These are phyloP conservation scores for Polytrichum commune DNA, from an alignment of 225 moss, liverwort and hornwort species.

Conservation along the genomic window DNA sequence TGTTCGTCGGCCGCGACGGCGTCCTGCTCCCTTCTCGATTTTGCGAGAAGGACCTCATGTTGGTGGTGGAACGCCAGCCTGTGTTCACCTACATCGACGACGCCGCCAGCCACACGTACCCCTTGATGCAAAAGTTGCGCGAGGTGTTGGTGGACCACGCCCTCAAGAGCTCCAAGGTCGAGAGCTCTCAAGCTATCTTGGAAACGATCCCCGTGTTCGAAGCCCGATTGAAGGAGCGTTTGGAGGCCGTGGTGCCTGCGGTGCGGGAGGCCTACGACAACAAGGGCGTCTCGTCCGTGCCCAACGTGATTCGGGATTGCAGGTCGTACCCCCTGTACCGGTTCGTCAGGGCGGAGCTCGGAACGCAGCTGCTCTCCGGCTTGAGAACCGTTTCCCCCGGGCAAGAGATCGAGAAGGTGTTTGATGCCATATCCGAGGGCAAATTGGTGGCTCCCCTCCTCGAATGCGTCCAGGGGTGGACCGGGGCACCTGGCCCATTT, in stretches of 20 bases:
- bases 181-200: slow-evolving; percentile 8
- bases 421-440: slow-evolving; percentile 36
- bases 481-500: slow-evolving; percentile 22
- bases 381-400: slow-evolving; percentile 32
- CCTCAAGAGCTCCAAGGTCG: slow-evolving; percentile 12
- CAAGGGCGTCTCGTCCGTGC: not conserved
- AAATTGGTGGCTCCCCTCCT: slow-evolving; percentile 32
- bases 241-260: slow-evolving; percentile 14
- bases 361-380: slow-evolving; percentile 27
- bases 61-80: slow-evolving; percentile 44
- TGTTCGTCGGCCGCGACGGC: slow-evolving; percentile 26
- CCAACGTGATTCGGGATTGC: slow-evolving; percentile 24
- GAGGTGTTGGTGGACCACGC: slow-evolving; percentile 35
- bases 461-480: slow-evolving; percentile 38
- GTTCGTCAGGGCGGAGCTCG: slow-evolving; percentile 22
- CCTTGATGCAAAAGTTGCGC: slow-evolving; percentile 55
- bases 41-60: slow-evolving; percentile 53
- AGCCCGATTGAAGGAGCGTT: slow-evolving; percentile 24
- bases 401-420: slow-evolving; percentile 37
- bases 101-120: slow-evolving; percentile 37
- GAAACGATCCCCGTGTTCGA: slow-evolving; percentile 29
- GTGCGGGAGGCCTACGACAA: slow-evolving; percentile 21
- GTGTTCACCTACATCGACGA: slow-evolving; percentile 62
- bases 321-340: slow-evolving; percentile 45
- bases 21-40: slow-evolving; percentile 26